Percentiles rank a stretch among this genome's conserved stretches.
Conservation (phyloP, 345 rosid genomes). For the Salix viminalis region DNA sequence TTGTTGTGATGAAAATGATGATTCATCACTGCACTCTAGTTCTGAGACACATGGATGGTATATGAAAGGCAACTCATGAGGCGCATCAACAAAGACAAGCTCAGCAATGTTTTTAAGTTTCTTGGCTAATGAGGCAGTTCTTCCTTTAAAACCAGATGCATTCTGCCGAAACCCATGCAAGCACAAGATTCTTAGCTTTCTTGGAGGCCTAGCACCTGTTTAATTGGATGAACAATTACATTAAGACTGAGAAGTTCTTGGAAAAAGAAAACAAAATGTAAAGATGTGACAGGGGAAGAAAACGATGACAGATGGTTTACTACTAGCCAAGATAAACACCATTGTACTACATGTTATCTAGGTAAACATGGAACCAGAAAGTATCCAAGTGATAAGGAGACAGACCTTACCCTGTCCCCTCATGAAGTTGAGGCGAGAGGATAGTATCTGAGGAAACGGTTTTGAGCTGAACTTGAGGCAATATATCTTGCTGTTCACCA, state of each 20-base stretch:
- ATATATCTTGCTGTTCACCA: constrained; percentile 11
- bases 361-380: constrained; percentile 1
- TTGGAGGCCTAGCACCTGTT: constrained; percentile 37
- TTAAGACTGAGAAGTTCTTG: background rate
- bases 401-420: constrained; percentile 65
- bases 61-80: constrained; percentile 73
- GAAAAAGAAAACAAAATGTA: background rate
- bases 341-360: background rate
- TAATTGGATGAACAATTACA: background rate
- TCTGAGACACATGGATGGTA: constrained; percentile 40
- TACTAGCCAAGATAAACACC: background rate
- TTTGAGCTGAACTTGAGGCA: constrained; percentile 13
- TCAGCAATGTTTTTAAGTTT: constrained; percentile 78
- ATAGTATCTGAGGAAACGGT: constrained; percentile 21
- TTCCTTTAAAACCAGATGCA: constrained; percentile 85
- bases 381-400: constrained; percentile 14
- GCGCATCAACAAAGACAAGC: constrained; percentile 74
- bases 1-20: constrained; percentile 26
- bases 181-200: constrained; percentile 80
- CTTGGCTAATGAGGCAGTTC: constrained; percentile 89
- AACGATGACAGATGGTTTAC: background rate
- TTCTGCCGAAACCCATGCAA: constrained; percentile 95
- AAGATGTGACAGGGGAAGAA: background rate
- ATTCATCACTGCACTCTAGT: background rate
- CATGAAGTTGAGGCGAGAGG: constrained; percentile 22